Base-by-base conservation (phyloP, 108 stramenopile genomes). In the Nannochloropsis salina region DNA sequence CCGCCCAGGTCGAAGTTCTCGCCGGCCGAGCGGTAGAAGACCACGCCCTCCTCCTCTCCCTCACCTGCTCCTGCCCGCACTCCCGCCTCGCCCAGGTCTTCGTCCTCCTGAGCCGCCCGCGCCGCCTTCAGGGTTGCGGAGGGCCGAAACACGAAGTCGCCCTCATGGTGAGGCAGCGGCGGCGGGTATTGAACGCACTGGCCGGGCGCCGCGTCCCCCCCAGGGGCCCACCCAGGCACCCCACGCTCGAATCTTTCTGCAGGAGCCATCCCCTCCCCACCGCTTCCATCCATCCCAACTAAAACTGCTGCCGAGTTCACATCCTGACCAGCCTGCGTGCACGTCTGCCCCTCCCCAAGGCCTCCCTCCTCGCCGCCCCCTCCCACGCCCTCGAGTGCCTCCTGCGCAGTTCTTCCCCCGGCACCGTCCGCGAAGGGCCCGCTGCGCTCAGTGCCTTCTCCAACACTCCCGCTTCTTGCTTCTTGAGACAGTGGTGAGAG, bases 1-100 rank as follows among this genome's bases (percentile, higher is more conserved):
- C 61, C 61, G 8, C 61, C 61, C n/a, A 74, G 6, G 6, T 74
- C 61, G n/a, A 74, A 74, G 61, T 74, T 74, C 61, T 74, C 61
- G 8, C 61, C 15, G 8, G 8, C 61, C 15, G 61, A 74, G 6
- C 61, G 15, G 61, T 74, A 74, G 4, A 74, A 15, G 61, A 74
- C 61, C 61, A 74, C 61, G 0, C 61, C 61, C n/a, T 74, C 61
- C 61, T 74, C 61, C 61, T 74, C 61, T n/a, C 61, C 61, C n/a
- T 74, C 61, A 3, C 61, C 61, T 8, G 20, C 61, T n/a, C 61
- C 61, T 0, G 20, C 61, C n/a, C 61, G 15, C 6, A 74, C 3
- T n/a, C n/a, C n/a, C 61, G 15, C 61, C 20, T 74, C 61, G 61
- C 61, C 61, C 6, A n/a, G 61, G 1, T 74, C 61, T 4, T 15